Evolutionary conservation across 2,329 filamentous ascomycete species (phyloP).

Genomic region (Aspergillus novoparasiticus): DNA sequence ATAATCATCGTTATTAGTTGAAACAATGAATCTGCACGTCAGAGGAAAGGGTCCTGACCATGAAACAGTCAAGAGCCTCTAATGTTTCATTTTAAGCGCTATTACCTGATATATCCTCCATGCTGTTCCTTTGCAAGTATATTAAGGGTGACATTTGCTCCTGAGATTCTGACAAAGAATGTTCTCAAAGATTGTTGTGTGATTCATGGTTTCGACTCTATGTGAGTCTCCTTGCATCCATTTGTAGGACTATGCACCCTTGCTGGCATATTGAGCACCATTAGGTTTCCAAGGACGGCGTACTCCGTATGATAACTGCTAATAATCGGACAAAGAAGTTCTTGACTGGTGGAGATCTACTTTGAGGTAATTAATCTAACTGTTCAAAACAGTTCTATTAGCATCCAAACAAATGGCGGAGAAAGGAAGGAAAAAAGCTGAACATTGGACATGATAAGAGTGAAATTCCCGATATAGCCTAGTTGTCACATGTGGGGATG

Average conservation of each 20-base stretch:
- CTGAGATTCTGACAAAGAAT: neutral
- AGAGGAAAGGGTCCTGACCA: neutral
- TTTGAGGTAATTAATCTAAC: neutral
- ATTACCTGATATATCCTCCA: neutral
- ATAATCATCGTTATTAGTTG: neutral
- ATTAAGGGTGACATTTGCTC: neutral
- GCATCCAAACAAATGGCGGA: too few species aligned
- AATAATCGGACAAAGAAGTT: neutral
- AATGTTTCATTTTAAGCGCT: slow-evolving; percentile 1
- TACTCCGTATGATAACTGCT: neutral
- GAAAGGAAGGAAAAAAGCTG: neutral
- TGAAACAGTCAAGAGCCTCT: slow-evolving; percentile 1
- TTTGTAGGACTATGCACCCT: too few species aligned
- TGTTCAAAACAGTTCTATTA: neutral
- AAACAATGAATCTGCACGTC: neutral
- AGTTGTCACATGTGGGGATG: neutral
- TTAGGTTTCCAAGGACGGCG: too few species aligned
- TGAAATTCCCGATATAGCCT: slow-evolving; percentile 1
- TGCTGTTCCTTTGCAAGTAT: neutral
- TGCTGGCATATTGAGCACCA: too few species aligned
- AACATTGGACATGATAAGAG: neutral
- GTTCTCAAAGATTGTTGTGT: neutral
- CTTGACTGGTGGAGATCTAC: neutral
- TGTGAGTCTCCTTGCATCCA: neutral
- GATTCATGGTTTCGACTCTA: neutral